phyloP scores from a whole-genome alignment of 768 basidiomycete species.

The Russula abietina region DNA sequence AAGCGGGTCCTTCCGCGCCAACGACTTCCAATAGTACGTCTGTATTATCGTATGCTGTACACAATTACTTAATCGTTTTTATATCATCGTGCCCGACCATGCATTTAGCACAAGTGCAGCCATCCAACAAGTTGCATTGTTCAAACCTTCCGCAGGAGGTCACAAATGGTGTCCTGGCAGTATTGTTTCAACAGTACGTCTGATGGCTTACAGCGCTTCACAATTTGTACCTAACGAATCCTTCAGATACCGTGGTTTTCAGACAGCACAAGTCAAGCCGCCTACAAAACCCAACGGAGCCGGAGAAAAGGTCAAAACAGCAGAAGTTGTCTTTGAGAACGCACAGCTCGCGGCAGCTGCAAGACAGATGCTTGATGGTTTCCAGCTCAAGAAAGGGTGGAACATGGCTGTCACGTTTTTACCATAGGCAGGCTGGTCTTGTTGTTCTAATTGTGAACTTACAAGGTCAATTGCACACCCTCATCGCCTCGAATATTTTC shows the following conservation, averaged over 20 bases:
- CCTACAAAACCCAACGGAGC: constrained; percentile 62
- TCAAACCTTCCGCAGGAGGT: constrained; percentile 90
- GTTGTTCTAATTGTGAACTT: constrained; percentile 11
- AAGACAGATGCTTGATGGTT: constrained; percentile 78
- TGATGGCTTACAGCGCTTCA: background rate
- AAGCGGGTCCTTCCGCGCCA: constrained; percentile 31
- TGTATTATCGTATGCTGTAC: constrained; percentile 12
- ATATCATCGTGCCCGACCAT: constrained; percentile 26
- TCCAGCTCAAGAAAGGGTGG: constrained; percentile 82
- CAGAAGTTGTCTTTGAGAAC: constrained; percentile 72
- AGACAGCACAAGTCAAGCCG: constrained; percentile 59
- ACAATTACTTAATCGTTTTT: constrained; percentile 9
- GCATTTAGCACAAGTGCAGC: constrained; percentile 47
- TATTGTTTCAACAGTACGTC: constrained; percentile 88
- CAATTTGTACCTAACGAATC: background rate
- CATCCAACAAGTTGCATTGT: constrained; percentile 45
- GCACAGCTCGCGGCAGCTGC: constrained; percentile 69
- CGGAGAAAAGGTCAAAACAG: constrained; percentile 69
- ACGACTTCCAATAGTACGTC: constrained; percentile 44
- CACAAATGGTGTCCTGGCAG: constrained; percentile 76
- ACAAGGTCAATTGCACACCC: constrained; percentile 2
- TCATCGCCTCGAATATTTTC: background rate
- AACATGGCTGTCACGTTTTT: constrained; percentile 75
- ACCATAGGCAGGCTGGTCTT: constrained; percentile 27
- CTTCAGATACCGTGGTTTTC: constrained; percentile 77